These are phyloP conservation scores for Stagonosporopsis vannaccii DNA, from an alignment of 2,329 filamentous ascomycete genomes.

Conservation along the genomic window DNA sequence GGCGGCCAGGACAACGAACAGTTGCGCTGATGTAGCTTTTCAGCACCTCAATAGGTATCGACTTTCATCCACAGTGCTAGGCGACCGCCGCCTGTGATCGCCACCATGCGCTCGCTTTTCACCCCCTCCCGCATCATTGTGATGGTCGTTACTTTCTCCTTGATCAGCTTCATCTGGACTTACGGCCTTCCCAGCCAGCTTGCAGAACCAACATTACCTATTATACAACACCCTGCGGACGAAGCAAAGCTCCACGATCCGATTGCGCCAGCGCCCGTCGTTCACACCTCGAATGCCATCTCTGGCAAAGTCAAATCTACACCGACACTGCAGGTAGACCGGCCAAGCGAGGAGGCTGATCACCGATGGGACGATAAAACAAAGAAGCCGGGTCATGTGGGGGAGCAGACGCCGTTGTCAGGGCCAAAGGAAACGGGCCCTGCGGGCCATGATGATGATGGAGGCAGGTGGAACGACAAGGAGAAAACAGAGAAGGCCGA, in stretches of 20 bases:
- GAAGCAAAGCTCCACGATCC: slow-evolving; percentile 29
- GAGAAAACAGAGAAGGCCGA: slow-evolving; percentile 12
- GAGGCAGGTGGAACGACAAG: slow-evolving; percentile 29
- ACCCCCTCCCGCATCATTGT: slow-evolving; percentile 44
- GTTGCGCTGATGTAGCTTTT: slow-evolving; percentile 11
- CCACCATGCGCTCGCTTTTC: slow-evolving; percentile 38
- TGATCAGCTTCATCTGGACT: slow-evolving; percentile 45
- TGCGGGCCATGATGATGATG: slow-evolving; percentile 28
- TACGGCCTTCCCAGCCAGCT: slow-evolving; percentile 35
- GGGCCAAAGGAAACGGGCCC: slow-evolving; percentile 16
- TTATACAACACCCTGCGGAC: slow-evolving; percentile 34
- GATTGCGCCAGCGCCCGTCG: slow-evolving; percentile 29
- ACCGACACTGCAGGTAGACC: neutral
- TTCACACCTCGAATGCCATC: slow-evolving; percentile 19
- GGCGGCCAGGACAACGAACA: neutral
- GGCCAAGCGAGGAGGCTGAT: slow-evolving; percentile 19
- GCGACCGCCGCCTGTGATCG: slow-evolving; percentile 10
- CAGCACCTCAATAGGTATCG: neutral
- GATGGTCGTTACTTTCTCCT: slow-evolving; percentile 33
- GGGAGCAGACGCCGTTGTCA: slow-evolving; percentile 5
- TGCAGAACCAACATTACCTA: slow-evolving; percentile 27
- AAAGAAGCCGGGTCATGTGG: neutral
- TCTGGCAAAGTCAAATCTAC: neutral
- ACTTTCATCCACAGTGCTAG: neutral
- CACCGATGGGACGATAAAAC: slow-evolving; percentile 27